phyloP scores from a whole-genome alignment of 1,284 basidiomycete genomes.

The Tausonia pullulans region DNA sequence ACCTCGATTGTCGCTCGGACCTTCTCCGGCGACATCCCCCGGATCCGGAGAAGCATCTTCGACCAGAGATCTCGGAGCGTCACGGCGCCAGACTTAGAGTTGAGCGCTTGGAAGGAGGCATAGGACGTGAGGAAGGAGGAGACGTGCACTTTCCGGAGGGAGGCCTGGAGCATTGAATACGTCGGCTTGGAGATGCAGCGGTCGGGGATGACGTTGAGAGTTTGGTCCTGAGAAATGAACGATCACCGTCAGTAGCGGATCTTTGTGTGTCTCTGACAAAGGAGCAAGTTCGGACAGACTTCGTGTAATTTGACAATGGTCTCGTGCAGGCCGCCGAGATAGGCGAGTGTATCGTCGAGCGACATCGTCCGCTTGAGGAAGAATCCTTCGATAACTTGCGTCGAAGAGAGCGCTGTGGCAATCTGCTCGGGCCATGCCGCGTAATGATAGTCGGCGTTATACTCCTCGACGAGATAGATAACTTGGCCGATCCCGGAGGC shows the following conservation, averaged over 20 bases:
- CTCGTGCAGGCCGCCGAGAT: conserved; percentile 38
- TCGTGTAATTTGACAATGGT: conserved; percentile 35
- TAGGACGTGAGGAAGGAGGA: conserved; percentile 37
- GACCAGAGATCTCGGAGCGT: conserved; percentile 40
- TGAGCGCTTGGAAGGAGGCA: conserved; percentile 39
- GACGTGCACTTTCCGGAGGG: conserved; percentile 31
- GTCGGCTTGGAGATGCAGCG: conserved; percentile 27
- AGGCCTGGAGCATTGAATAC: conserved; percentile 26
- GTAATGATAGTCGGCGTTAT: conserved; percentile 28
- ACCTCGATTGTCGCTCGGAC: conserved; percentile 37
- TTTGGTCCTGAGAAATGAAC: conserved; percentile 14
- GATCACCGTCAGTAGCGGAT: no score
- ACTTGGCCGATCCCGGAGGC: conserved; percentile 40
- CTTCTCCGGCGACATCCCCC: conserved; percentile 43
- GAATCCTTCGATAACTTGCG: conserved; percentile 45
- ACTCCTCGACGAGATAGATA: conserved; percentile 46
- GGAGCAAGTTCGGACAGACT: conserved; percentile 22
- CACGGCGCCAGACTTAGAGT: conserved; percentile 38
- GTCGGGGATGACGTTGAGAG: conserved; percentile 34
- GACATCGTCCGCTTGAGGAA: conserved; percentile 43
- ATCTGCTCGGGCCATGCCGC: conserved; percentile 29
- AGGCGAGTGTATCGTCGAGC: conserved; percentile 41
- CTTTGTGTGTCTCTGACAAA: not conserved
- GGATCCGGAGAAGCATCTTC: conserved; percentile 42
- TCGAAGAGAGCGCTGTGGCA: conserved; percentile 39